phyloP scores from a whole-genome alignment of 768 basidiomycete genomes.

The Clavulina sp. region DNA sequence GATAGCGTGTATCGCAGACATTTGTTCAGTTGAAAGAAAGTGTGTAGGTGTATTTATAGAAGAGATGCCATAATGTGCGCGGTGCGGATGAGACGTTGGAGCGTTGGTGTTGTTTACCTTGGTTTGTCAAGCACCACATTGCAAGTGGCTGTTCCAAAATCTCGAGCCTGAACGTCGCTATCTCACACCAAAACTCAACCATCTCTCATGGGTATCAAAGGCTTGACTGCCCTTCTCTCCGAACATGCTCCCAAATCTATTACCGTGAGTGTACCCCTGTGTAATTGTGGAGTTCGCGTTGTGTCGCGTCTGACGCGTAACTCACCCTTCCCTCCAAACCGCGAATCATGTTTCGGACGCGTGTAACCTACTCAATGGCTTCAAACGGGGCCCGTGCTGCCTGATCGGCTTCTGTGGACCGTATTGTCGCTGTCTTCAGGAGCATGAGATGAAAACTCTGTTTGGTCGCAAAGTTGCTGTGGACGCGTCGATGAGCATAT shows the following conservation, averaged over 20 bases:
- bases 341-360: no score
- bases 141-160: no score
- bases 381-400: no score
- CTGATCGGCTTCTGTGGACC: neutral
- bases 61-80: neutral
- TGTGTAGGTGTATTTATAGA: no score
- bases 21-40: no score
- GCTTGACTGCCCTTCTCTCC: slow-evolving; percentile 73
- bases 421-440: slow-evolving; percentile 21
- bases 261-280: slow-evolving; percentile 18
- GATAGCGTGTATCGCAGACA: slow-evolving; percentile 34
- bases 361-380: neutral
- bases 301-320: neutral
- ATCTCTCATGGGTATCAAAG: slow-evolving; percentile 99
- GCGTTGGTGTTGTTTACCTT: neutral
- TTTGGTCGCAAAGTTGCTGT: slow-evolving; percentile 98
- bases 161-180: neutral
- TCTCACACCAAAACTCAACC: neutral
- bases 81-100: neutral
- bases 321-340: neutral
- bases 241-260: slow-evolving; percentile 83
- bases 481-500: slow-evolving; percentile 94
- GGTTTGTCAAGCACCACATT: no score
- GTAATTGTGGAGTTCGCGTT: neutral
- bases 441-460: slow-evolving; percentile 91